Evolutionary conservation across 768 basidiomycete genomes (phyloP), one percentile per base, ranked within the genome.

Genomic region (Collybia sordida): DNA sequence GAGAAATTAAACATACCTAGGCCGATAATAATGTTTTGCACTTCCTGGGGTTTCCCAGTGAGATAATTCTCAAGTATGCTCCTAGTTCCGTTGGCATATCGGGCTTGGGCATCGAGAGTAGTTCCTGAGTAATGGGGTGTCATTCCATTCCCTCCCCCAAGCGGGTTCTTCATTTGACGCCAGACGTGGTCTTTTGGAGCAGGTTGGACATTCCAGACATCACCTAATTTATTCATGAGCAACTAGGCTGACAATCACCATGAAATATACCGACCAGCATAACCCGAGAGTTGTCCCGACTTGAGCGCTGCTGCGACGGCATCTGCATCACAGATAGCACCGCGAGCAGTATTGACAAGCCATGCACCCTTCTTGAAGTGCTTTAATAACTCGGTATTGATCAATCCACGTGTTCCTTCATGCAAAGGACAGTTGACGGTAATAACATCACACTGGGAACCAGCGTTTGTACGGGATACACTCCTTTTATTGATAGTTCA

Each of bases 341-440:
- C 93, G 58, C 92, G 90, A 45, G 91, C 90, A 23, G 91, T 93
- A 80, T 96, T 96, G 63, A 96, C 86, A 60, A 95, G 82, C 88
- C 88, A 93, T 14, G 92, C 81, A 42, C 91, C 93, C 66, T 88
- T 86, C 80, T 96, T 96, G 80, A 95, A 88, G 72, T 90, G 88
- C 66, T 80, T 79, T 58, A 95, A 74, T 35, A 92, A 83, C 34
- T 93, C 90, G 35, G 80, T 77, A 73, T 93, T 90, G 62, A 94
- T 77, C 41, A 94, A 80, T 19, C 87, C 88, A 37, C 75, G 74
- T 35, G 93, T 93, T 22, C 83, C 84, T 64, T 93, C 91, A 73
- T 94, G 91, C 24, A 95, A 77, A 31, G 90, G 90, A 67, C 85
- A 86, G 75, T 93, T 93, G 67, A 94, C 81, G n/a, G 90, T 90